Evolutionary conservation across 2,329 filamentous ascomycete genomes (phyloP).

Genomic region (Talaromyces sp.): DNA sequence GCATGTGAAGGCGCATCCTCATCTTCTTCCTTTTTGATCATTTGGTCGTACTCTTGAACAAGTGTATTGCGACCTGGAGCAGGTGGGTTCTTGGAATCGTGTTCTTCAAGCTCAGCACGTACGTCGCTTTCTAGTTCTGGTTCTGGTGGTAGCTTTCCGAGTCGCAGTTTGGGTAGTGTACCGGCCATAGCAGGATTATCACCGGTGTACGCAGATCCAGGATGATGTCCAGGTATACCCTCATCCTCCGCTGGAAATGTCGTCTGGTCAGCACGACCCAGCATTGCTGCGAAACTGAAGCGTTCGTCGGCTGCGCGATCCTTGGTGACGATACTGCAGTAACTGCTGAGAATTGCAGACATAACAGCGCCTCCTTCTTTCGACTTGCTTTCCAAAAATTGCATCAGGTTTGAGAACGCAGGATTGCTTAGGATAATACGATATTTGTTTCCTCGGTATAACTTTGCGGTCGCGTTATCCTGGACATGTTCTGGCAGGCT

Average conservation of each 20-base stretch:
- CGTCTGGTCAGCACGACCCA: constrained; percentile 53
- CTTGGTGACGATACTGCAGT: constrained; percentile 58
- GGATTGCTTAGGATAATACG: constrained; percentile 83
- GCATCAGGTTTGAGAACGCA: constrained; percentile 76
- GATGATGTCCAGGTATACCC: constrained; percentile 65
- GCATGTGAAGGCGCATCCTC: constrained; percentile 75
- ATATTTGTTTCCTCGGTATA: constrained; percentile 85
- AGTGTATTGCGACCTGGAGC: constrained; percentile 67
- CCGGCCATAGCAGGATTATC: constrained; percentile 56
- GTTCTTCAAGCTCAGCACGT: constrained; percentile 78
- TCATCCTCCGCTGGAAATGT: constrained; percentile 65
- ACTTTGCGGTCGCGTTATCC: constrained; percentile 71
- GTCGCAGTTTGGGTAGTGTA: constrained; percentile 61
- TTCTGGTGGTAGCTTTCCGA: constrained; percentile 83
- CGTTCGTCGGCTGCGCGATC: constrained; percentile 58
- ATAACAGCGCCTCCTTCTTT: constrained; percentile 77
- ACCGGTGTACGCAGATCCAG: constrained; percentile 60
- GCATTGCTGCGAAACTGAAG: constrained; percentile 57
- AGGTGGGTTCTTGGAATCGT: constrained; percentile 75
- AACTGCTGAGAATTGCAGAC: constrained; percentile 65
- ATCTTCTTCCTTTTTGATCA: constrained; percentile 84
- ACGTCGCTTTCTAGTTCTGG: constrained; percentile 78
- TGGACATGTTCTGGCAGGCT: constrained; percentile 73
- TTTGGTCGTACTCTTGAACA: constrained; percentile 81
- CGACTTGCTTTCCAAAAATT: constrained; percentile 83